Evolutionary conservation across 345 rosid species (phyloP), one percentile per base, ranked within the genome.

Genomic region (Hypericum perforatum): DNA sequence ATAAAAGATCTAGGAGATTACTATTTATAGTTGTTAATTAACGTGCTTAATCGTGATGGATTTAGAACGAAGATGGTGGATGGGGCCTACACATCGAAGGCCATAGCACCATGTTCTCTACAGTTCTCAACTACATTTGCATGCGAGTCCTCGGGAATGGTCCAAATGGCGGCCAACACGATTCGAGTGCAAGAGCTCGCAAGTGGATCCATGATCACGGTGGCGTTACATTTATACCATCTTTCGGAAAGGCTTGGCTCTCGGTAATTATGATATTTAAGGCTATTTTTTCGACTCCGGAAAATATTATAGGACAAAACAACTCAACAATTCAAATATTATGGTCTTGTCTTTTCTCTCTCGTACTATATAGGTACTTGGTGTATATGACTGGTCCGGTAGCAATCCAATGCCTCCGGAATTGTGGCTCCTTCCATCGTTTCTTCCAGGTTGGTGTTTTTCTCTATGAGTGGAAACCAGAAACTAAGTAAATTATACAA

Each of bases 341-440:
- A 4, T 22, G 2, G 4, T 4, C 4, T 22, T 1, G 2, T 22
- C 32, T 22, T 22, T n/a, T n/a, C n/a, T 22, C 32, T 22, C 32
- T 22, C 4, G 32, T 22, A 22, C 5, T 32, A 5, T n/a, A n/a
- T 41, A 64, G 68, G 57, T 64, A 43, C 58, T 64, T 39, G 68
- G 68, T n/a, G 43, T 64, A 7, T 64, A 57, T 43, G 63, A 64
- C 7, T 64, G 68, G 68, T 53, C 61, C 1, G 68, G 68, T 14
- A 43, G 53, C 53, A 57, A 57, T 10, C 68, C 68, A n/a, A 57
- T 64, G 47, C 68, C 68, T 0, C 68, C 68, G 0, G 68, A 63
- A 12, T 50, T 63, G 9, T 64, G 62, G 68, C 11, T 44, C 8
- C 49, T 57, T 13, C 68, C 68, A 2, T 45, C 54, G 6, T 16